Evolutionary conservation across 2,329 filamentous ascomycete species (phyloP).

Genomic region (Fusarium globosum): DNA sequence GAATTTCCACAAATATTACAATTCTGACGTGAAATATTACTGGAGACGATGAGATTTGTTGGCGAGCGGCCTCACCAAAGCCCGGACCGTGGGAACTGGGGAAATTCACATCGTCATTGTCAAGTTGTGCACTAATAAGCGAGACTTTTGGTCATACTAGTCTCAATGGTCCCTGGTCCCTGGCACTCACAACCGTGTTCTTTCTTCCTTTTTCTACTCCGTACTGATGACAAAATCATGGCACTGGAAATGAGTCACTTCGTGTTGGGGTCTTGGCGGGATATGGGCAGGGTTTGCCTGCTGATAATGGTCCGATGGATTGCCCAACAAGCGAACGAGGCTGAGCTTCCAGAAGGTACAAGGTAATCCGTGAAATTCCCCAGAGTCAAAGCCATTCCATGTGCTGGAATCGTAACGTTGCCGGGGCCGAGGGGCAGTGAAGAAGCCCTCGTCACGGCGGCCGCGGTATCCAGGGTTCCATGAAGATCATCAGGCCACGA

Average conservation of each 20-base stretch:
- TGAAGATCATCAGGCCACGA: background rate
- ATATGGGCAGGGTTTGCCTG: background rate
- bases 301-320: background rate
- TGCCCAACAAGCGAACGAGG: slow-evolving; percentile 17
- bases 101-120: slow-evolving; percentile 12
- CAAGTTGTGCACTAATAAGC: slow-evolving; percentile 11
- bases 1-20: slow-evolving; percentile 6
- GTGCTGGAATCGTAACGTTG: background rate
- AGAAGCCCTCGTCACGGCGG: slow-evolving; percentile 12
- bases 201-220: background rate
- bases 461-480: slow-evolving; percentile 12
- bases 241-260: slow-evolving; percentile 28
- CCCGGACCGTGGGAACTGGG: background rate
- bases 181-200: slow-evolving; percentile 2
- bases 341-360: slow-evolving; percentile 27
- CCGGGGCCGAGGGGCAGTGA: background rate
- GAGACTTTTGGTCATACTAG: slow-evolving; percentile 11
- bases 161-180: slow-evolving; percentile 24
- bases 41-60: background rate
- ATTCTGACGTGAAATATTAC: background rate
- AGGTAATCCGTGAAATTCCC: background rate
- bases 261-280: slow-evolving; percentile 20
- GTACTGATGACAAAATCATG: slow-evolving; percentile 20
- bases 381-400: background rate
- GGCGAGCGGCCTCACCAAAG: slow-evolving; percentile 26